Evolutionary conservation across 257 asterid genomes (phyloP).

Genomic region (Euphrasia confusa): DNA sequence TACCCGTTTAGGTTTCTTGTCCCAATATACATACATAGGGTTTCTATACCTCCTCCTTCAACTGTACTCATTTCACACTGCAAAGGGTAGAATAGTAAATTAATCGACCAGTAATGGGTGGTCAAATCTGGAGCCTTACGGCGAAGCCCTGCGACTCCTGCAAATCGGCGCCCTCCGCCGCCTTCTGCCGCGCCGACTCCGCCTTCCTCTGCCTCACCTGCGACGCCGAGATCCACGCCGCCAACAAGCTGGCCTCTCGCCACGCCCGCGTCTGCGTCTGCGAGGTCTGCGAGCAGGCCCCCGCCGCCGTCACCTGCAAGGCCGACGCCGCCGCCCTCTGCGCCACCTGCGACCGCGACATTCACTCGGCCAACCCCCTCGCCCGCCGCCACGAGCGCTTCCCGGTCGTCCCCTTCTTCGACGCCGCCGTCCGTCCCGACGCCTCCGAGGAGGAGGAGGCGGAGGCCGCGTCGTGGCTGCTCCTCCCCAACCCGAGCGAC

Average conservation of each 20-base stretch:
- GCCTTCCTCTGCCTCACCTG: conserved; percentile 69
- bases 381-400: conserved; percentile 83
- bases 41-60: conserved; percentile 4
- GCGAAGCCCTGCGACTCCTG: conserved; percentile 73
- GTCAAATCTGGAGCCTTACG: conserved; percentile 55
- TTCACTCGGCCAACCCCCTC: conserved; percentile 85
- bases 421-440: conserved; percentile 34
- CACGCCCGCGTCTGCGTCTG: conserved; percentile 78
- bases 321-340: conserved; percentile 90
- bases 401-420: conserved; percentile 64
- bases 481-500: conserved; percentile 37
- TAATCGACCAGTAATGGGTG: conserved; percentile 34
- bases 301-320: conserved; percentile 80
- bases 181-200: conserved; percentile 75
- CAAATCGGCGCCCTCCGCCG: conserved; percentile 46
- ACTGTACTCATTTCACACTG: conserved; percentile 12
- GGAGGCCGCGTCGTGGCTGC: conserved; percentile 44
- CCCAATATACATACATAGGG: background rate
- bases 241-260: conserved; percentile 71
- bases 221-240: conserved; percentile 69
- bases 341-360: conserved; percentile 70
- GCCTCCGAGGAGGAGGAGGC: conserved; percentile 41
- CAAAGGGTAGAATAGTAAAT: background rate
- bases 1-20: conserved; percentile 24
- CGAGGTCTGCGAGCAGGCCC: conserved; percentile 87